Evolutionary conservation across 208 protist species (phyloP).

Genomic region (Trypanosoma avium): DNA sequence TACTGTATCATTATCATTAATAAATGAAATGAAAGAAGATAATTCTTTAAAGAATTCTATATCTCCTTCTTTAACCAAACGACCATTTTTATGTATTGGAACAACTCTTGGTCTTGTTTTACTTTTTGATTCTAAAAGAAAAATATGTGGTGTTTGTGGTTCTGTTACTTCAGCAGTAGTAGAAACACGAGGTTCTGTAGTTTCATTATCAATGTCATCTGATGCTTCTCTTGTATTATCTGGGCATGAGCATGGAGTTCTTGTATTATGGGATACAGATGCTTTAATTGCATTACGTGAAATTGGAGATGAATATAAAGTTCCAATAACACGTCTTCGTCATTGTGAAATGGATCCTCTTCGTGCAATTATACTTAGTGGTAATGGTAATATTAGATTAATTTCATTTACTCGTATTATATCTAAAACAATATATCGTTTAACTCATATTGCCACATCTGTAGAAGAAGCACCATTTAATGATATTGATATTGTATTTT

Average conservation of each 20-base stretch:
- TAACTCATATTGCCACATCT: conserved; percentile 28
- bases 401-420: conserved; percentile 58
- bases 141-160: conserved; percentile 30
- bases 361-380: conserved; percentile 41
- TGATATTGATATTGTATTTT: conserved; percentile 37
- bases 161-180: conserved; percentile 14
- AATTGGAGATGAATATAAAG: conserved; percentile 47
- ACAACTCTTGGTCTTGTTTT: conserved; percentile 61
- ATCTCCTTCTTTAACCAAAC: background rate
- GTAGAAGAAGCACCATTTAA: conserved; percentile 31
- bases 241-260: conserved; percentile 44
- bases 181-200: conserved; percentile 31
- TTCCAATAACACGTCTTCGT: conserved; percentile 32
- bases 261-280: conserved; percentile 51
- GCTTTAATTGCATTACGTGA: conserved; percentile 42
- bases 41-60: too few relatives aligned
- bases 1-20: too few relatives aligned
- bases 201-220: conserved; percentile 43
- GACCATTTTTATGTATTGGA: conserved; percentile 39
- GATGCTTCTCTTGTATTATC: conserved; percentile 35
- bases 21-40: too few relatives aligned
- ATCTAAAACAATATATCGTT: conserved; percentile 41
- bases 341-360: conserved; percentile 42
- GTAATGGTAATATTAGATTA: conserved; percentile 37
- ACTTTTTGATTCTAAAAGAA: conserved; percentile 45